These are phyloP conservation scores for Aspergillus melleus DNA, from an alignment of 2,329 filamentous ascomycete genomes.

Conservation along the genomic window DNA sequence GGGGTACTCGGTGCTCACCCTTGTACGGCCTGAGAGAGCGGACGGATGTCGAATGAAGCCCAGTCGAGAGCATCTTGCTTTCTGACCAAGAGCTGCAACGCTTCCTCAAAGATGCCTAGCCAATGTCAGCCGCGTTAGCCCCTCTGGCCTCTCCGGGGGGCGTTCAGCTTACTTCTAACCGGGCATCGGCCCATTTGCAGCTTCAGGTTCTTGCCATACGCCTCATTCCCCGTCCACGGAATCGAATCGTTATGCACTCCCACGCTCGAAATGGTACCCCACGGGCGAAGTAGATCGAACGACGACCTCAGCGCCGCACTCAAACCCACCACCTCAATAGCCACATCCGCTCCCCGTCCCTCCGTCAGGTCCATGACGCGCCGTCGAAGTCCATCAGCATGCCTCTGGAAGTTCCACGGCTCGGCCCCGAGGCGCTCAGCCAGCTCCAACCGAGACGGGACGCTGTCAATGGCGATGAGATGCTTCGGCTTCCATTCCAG, in stretches of 20 bases:
- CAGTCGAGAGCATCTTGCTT: constrained; percentile 66
- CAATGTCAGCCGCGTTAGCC: neutral
- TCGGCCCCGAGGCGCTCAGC: constrained; percentile 74
- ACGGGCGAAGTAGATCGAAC: constrained; percentile 70
- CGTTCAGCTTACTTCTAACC: constrained; percentile 44
- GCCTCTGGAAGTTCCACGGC: constrained; percentile 71
- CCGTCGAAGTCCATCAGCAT: constrained; percentile 58
- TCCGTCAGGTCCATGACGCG: constrained; percentile 69
- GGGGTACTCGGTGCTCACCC: constrained; percentile 32
- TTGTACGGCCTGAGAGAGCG: constrained; percentile 62
- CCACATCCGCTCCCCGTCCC: constrained; percentile 78
- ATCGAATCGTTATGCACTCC: constrained; percentile 73
- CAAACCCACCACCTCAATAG: constrained; percentile 74
- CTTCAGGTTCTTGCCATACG: constrained; percentile 66
- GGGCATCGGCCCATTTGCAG: constrained; percentile 75
- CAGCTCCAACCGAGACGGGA: constrained; percentile 69
- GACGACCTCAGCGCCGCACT: constrained; percentile 66
- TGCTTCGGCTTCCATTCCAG: constrained; percentile 69
- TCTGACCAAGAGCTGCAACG: constrained; percentile 61
- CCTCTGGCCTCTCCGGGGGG: too few species aligned
- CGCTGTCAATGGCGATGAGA: constrained; percentile 75
- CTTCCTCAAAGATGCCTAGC: constrained; percentile 59
- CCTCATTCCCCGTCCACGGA: constrained; percentile 64
- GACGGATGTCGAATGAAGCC: constrained; percentile 62
- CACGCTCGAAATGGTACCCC: constrained; percentile 70